phyloP scores from a whole-genome alignment of 176 grass and related monocot genomes.

The Poa pratensis region DNA sequence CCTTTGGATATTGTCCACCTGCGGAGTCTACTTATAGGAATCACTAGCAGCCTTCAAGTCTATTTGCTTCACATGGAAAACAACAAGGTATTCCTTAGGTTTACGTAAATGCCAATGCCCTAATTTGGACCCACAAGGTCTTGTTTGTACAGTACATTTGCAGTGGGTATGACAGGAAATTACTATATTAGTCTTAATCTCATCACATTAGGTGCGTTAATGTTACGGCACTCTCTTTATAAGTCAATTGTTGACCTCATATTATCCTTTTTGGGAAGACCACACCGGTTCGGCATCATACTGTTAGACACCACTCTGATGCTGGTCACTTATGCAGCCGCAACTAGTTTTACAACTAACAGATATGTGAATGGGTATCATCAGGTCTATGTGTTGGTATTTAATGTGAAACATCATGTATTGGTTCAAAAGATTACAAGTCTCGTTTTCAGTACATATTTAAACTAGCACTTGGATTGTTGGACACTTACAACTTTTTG shows the following conservation, averaged over 20 bases:
- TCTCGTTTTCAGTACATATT: constrained; percentile 1
- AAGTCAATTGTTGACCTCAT: neutral
- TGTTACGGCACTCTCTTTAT: neutral
- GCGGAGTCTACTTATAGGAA: constrained; percentile 80
- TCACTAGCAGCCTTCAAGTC: constrained; percentile 72
- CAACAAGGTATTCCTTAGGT: constrained; percentile 76
- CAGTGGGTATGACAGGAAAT: neutral
- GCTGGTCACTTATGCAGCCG: neutral
- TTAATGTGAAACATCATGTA: constrained; percentile 12
- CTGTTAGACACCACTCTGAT: neutral
- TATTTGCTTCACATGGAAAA: constrained; percentile 82
- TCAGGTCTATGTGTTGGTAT: neutral
- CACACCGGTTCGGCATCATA: neutral
- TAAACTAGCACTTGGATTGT: constrained; percentile 8
- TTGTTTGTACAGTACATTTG: constrained; percentile 29
- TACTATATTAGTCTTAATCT: neutral
- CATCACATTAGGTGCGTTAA: neutral
- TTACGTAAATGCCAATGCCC: constrained; percentile 21
- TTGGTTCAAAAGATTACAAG: neutral
- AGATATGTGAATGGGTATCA: constrained; percentile 8
- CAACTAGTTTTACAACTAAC: constrained; percentile 11
- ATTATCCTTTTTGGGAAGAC: neutral
- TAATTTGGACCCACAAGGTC: constrained; percentile 8
- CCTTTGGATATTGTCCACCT: constrained; percentile 77
- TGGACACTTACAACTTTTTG: neutral